phyloP scores from a whole-genome alignment of 1,284 basidiomycete genomes.

The Tetrapyrgos nigripes region DNA sequence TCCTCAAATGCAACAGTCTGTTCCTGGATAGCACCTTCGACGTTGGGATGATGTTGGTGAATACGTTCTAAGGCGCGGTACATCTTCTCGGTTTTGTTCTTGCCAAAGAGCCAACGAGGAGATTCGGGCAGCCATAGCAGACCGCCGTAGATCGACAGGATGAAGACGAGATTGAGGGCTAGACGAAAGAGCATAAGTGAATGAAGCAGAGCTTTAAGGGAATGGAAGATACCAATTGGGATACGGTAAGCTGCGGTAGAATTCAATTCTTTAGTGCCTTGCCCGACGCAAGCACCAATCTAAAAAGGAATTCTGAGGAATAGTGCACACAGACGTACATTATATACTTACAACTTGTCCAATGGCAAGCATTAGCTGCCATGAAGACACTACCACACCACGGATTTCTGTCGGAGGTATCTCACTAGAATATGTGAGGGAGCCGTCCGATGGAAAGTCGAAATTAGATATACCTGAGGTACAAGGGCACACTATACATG shows the following conservation, averaged over 20 bases:
- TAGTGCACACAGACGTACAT: neutral
- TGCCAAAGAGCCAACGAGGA: slow-evolving; percentile 17
- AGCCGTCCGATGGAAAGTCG: neutral
- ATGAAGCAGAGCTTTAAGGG: neutral
- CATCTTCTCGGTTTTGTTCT: slow-evolving; percentile 7
- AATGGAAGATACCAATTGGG: slow-evolving; percentile 13
- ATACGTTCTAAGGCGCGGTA: slow-evolving; percentile 12
- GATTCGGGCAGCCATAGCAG: slow-evolving; percentile 16
- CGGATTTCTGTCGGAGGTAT: slow-evolving; percentile 18
- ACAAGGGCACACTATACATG: slow-evolving; percentile 11
- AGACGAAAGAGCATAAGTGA: neutral
- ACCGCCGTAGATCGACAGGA: slow-evolving; percentile 10
- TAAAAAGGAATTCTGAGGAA: neutral
- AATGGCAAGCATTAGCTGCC: slow-evolving; percentile 20
- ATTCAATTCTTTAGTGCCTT: slow-evolving; percentile 3
- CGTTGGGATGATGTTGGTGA: slow-evolving; percentile 8
- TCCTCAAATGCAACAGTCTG: slow-evolving; percentile 9
- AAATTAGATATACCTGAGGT: slow-evolving; percentile 9
- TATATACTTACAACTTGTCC: slow-evolving; percentile 13
- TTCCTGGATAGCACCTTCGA: slow-evolving; percentile 2
- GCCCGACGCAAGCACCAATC: slow-evolving; percentile 20
- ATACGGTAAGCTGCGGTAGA: slow-evolving; percentile 14
- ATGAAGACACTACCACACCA: slow-evolving; percentile 16
- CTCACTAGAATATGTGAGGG: neutral
- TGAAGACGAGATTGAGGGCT: slow-evolving; percentile 10